These are phyloP conservation scores for Podila clonocystis DNA, from an alignment of 192 early-diverging fungal species.

Conservation along the genomic window DNA sequence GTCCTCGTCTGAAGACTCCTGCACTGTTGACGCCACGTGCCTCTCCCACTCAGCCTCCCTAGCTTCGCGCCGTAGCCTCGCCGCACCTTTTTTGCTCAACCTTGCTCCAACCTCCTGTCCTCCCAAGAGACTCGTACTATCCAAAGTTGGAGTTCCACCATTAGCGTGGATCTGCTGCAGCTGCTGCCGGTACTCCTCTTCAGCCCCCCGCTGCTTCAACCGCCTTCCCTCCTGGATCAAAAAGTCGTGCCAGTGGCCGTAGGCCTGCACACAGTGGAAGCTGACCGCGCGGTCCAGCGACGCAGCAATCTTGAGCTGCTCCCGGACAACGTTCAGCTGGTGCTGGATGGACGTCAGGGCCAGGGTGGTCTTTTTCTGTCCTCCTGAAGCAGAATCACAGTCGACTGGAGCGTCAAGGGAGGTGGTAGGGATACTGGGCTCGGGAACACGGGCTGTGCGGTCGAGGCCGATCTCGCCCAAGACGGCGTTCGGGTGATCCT, in stretches of 20 bases:
- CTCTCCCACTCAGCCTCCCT: conserved; percentile 43
- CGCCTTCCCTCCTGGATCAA: conserved; percentile 53
- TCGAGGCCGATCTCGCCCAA: conserved; percentile 78
- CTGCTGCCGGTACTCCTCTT: conserved; percentile 20
- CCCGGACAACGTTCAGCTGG: conserved; percentile 66
- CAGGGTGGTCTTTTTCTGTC: conserved; percentile 49
- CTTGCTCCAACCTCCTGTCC: neutral
- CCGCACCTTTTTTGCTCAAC: conserved; percentile 22
- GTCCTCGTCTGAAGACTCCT: conserved; percentile 47
- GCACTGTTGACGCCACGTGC: conserved; percentile 45
- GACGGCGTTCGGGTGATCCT: conserved; percentile 50
- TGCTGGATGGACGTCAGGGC: conserved; percentile 54
- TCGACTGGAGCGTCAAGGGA: neutral
- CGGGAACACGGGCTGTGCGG: conserved; percentile 52
- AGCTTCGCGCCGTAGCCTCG: conserved; percentile 26
- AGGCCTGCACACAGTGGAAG: conserved; percentile 84
- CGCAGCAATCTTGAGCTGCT: conserved; percentile 78
- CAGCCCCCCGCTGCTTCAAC: conserved; percentile 25
- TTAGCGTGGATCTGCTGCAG: conserved; percentile 27
- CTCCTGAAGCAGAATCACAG: neutral
- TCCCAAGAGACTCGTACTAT: conserved; percentile 4
- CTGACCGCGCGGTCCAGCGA: conserved; percentile 70
- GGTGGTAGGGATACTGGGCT: conserved; percentile 11
- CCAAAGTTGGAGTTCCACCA: neutral
- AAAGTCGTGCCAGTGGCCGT: conserved; percentile 65